Evolutionary conservation across 2,329 filamentous ascomycete genomes (phyloP), one percentile per base, ranked within the genome.

Genomic region (Pyrenochaeta sp.): DNA sequence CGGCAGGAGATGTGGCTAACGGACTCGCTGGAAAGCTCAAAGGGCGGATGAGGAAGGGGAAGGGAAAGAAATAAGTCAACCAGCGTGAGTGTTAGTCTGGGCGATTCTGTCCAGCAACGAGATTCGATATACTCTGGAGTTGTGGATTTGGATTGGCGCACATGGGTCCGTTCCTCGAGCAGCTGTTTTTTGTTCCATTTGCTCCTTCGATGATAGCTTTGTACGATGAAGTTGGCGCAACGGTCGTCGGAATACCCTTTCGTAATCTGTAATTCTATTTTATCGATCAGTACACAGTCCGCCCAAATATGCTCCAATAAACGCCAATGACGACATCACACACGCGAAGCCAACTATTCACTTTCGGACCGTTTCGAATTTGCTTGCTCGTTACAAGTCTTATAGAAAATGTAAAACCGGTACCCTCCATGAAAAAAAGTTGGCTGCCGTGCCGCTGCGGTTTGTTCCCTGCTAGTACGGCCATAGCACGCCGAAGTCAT

Each of bases 331-430:
- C 63, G 60, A 67, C 62, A 67, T 68, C 67, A 71, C 65, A 54
- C 41, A 55, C 61, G 56, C 60, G 48, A 59, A 49, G 58, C 60
- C 59, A 58, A 53, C 48, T 52, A 36, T 60, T 68, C 68, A 70
- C 60, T 67, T 67, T 68, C 60, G 67, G 65, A 71, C 63, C 63
- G 66, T 67, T 64, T 72, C 59, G 63, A 62, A 71, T 72, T 72
- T 62, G 67, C 56, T 67, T 65, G 68, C 65, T 67, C 64, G 65
- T 64, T 69, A 71, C 65, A 72, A 64, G 61, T 61, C 64, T 65
- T 67, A 66, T 65, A 66, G 62, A 64, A 69, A 70, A 69, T 67
- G 67, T 64, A 70, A 63, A 65, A 58, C 61, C 54, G 54, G 63
- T 61, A 61, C 60, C 68, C 62, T 69, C 67, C 62, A 63, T 67